Evolutionary conservation across 306 rosid species (phyloP), one percentile per base, ranked within the genome.

Genomic region (Cucurbita ficifolia): DNA sequence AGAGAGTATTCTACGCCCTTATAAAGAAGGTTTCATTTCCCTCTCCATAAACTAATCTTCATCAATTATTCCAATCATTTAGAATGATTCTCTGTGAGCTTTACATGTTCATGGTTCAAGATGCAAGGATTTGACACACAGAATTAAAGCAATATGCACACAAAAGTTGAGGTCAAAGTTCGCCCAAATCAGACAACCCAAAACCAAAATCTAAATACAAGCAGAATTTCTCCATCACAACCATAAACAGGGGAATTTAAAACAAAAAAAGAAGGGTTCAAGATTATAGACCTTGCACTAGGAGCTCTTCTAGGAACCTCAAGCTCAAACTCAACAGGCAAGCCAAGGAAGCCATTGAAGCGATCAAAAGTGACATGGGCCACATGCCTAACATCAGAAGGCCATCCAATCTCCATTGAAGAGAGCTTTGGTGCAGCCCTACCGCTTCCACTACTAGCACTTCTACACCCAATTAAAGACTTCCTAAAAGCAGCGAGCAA

Each of bases 351-450:
- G 21, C 99, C 99, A 85, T 94, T 87, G 78, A 94, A 94, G 0
- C 97, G 94, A 79, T 94, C 97, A 78, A 94, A 94, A 58, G 99
- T 94, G 10, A 94, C 99, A 82, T 94, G 99, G 24, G 97, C 97
- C 21, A 94, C 91, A 68, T 94, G 97, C 43, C 97, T 83, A 19
- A 91, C 99, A 83, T 94, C 82, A 1, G 96, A 87, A 81, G 97
- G 99, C 92, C 92, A 91, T 0, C 99, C 96, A 89, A 94, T 94
- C 81, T 94, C 97, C 97, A 91, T 94, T 1, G 96, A 81, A 73
- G 90, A 82, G 11, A 89, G 77, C 74, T 81, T 77, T 10, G 79
- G 78, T 0, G 57, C 71, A 4, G 22, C 38, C 43, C 70, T 63
- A 46, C 12, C 21, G 3, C 7, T 68, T 42, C 64, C 53, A 72